A percentile compares a stretch with the other conserved stretches of the same genome.
These are phyloP conservation scores for Mortierella sp. DNA, from an alignment of 371 early-diverging fungal genomes.

Conservation along the genomic window DNA sequence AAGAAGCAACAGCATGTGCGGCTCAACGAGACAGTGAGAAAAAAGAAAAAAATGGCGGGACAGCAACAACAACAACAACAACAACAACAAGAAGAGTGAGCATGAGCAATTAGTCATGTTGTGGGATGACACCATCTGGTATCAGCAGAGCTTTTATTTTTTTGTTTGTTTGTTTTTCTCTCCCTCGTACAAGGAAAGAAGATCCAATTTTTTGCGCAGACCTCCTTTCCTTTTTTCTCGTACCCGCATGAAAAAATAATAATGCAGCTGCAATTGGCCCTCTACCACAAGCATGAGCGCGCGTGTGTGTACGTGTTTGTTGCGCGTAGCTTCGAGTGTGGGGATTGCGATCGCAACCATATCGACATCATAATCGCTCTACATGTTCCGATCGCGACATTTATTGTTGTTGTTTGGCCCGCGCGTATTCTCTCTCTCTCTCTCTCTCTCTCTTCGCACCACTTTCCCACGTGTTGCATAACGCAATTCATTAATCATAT, in stretches of 20 bases:
- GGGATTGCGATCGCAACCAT: not conserved
- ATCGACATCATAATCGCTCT: not conserved
- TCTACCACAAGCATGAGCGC: not conserved
- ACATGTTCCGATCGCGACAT: not conserved
- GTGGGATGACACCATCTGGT: conserved; percentile 27
- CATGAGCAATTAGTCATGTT: conserved; percentile 3
- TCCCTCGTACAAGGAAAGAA: not conserved
- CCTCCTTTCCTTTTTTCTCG: no score
- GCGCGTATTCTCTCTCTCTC: not conserved
- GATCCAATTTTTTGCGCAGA: not conserved
- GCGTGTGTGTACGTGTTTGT: not conserved
- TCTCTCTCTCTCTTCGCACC: not conserved
- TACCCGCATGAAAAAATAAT: not conserved
- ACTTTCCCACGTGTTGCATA: not conserved
- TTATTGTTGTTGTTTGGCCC: not conserved
- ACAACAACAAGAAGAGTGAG: not conserved
- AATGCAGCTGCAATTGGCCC: not conserved
- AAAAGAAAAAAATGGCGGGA: not conserved
- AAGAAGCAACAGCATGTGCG: not conserved
- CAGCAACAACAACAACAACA: no score
- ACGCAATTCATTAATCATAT: not conserved
- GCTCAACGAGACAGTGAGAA: not conserved
- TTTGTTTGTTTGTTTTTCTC: not conserved
- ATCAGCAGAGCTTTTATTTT: conserved; percentile 13
- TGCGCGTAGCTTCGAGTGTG: no score